Base-by-base conservation (phyloP, 176 grass and related monocot species). In the Oryza meyeriana region DNA sequence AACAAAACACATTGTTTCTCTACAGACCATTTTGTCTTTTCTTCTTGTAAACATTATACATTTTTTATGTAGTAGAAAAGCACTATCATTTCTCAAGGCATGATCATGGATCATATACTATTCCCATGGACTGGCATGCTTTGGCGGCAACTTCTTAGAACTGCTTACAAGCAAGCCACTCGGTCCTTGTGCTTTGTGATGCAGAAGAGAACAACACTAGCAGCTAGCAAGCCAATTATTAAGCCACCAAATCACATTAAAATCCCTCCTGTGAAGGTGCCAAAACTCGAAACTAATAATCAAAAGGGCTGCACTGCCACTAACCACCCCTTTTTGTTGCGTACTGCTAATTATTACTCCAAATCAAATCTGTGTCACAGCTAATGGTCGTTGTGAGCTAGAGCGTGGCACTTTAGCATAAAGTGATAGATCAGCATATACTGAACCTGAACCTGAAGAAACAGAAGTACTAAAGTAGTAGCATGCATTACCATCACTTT, bases 171-270 rank as follows among this genome's bases (percentile, higher is more conserved):
- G 69, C 22, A 45, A 75, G 18, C 16, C 50, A 32, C 36, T 81
- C 38, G 85, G 52, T 39, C 1, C 34, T 27, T 61, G 78, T 33
- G 35, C 35, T 61, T 71, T 57, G 35, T 9, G 6, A 4, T 39
- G 59, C 14, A 61, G 14, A 85, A 28, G 36, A 47, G 32, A 69
- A 50, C 75, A 72, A 83, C 41, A 78, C 75, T 77, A 83, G 70
- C 76, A 48, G 81, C 28, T 80, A 20, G 48, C 30, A 22, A 9
- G 75, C 34, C 75, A 30, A 75, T 52, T 69, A 38, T 75, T 75
- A 38, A 67, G n/a, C 69, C 48, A 45, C 45, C 12, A 3, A 57
- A 65, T 10, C 61, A 26, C 33, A 55, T 75, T n/a, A 50, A 36
- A 59, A 25, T 25, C n/a, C 59, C 0, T 14, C 12, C n/a, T 16